Evolutionary conservation across 1,284 basidiomycete genomes (phyloP).

Genomic region (Trametes pubescens): DNA sequence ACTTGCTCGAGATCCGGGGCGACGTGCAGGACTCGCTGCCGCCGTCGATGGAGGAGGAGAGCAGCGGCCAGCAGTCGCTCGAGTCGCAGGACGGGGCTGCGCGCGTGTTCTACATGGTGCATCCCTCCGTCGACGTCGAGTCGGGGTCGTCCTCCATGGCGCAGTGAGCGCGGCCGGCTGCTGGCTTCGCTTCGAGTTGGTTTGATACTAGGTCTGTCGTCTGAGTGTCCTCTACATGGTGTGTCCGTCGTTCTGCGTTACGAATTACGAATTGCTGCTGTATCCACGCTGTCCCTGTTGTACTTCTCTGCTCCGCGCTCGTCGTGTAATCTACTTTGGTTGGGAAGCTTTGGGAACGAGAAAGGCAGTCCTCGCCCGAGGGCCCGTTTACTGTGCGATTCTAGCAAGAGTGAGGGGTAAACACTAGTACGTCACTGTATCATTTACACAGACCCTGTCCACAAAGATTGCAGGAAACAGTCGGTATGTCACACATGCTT

Average conservation of each 20-base stretch:
- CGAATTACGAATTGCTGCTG: background rate
- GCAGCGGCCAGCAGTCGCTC: constrained; percentile 48
- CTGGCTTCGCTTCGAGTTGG: background rate
- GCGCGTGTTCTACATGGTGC: constrained; percentile 83
- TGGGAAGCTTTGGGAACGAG: background rate
- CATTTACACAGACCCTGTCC: too few relatives aligned
- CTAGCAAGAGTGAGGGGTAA: too few relatives aligned
- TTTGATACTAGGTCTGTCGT: background rate
- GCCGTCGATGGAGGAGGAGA: constrained; percentile 64
- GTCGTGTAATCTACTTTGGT: constrained; percentile 21
- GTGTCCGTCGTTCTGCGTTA: constrained; percentile 1
- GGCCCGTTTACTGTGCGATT: too few relatives aligned
- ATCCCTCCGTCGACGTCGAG: constrained; percentile 82
- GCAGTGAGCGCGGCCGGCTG: constrained; percentile 3
- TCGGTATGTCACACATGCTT: too few relatives aligned
- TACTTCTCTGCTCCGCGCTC: background rate
- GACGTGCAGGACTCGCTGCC: constrained; percentile 83
- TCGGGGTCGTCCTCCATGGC: constrained; percentile 44
- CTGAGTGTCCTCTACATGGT: constrained; percentile 9
- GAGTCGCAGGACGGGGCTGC: constrained; percentile 61
- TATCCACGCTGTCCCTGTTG: constrained; percentile 7
- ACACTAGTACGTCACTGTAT: too few relatives aligned
- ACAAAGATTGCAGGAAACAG: too few relatives aligned
- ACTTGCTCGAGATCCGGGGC: constrained; percentile 83
- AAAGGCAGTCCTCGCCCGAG: background rate